Evolutionary conservation across 352 stramenopile genomes (phyloP).

Genomic region (Thraustochytrium striatum): DNA sequence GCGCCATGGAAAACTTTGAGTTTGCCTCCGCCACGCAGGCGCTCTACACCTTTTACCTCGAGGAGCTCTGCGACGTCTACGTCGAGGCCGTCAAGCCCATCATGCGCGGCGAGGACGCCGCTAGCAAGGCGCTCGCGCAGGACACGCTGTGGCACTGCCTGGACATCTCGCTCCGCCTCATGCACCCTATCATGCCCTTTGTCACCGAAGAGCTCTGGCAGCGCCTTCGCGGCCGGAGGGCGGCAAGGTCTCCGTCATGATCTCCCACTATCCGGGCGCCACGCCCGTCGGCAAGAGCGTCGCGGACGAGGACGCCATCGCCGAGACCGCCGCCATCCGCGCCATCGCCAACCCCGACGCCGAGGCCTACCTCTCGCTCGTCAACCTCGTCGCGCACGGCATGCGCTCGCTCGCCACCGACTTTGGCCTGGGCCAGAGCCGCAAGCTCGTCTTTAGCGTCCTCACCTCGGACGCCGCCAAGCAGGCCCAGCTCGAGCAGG

Average conservation of each 20-base stretch:
- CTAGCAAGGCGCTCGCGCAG: conserved; percentile 60
- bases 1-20: conserved; percentile 83
- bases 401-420: conserved; percentile 81
- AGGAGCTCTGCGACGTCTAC: conserved; percentile 98
- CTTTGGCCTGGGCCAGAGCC: conserved; percentile 74
- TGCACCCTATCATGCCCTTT: conserved; percentile 98
- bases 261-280: conserved; percentile 77
- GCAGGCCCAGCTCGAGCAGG: conserved; percentile 66
- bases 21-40: conserved; percentile 90
- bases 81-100: conserved; percentile 99
- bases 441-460: conserved; percentile 72
- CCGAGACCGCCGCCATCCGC: conserved; percentile 43
- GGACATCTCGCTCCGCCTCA: conserved; percentile 60
- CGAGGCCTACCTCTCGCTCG: conserved; percentile 84
- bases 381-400: conserved; percentile 85
- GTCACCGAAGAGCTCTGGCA: conserved; percentile 98
- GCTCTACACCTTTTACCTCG: conserved; percentile 96
- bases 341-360: conserved; percentile 73
- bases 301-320: neutral
- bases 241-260: conserved; percentile 68
- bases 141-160: conserved; percentile 73
- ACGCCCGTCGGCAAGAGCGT: conserved; percentile 53
- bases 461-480: conserved; percentile 74
- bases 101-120: conserved; percentile 72
- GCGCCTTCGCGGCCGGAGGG: conserved; percentile 51